Conservation (phyloP, 1,284 basidiomycete species). For the Ustilago curta region DNA sequence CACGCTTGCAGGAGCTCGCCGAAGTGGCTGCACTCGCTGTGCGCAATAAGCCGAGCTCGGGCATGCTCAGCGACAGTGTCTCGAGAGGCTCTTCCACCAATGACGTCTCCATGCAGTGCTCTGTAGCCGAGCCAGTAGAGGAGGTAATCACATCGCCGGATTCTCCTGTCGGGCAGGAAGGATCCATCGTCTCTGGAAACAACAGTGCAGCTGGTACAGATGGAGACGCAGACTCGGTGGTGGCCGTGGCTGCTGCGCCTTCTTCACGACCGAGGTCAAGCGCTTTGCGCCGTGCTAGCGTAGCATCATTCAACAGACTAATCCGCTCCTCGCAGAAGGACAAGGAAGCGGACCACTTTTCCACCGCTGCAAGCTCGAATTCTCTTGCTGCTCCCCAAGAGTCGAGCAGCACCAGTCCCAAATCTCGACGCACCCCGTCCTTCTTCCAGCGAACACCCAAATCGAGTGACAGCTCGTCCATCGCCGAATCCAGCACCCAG, state of each 20-base stretch:
- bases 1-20: slow-evolving; percentile 42
- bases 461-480: slow-evolving; percentile 32
- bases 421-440: slow-evolving; percentile 48
- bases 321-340: slow-evolving; percentile 35
- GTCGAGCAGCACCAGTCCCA: slow-evolving; percentile 43
- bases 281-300: slow-evolving; percentile 36
- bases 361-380: slow-evolving; percentile 20
- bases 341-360: slow-evolving; percentile 22
- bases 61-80: slow-evolving; percentile 22
- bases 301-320: slow-evolving; percentile 32
- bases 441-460: slow-evolving; percentile 51
- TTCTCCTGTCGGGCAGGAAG: background rate
- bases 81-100: slow-evolving; percentile 32
- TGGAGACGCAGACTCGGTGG: slow-evolving; percentile 3
- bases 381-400: slow-evolving; percentile 19
- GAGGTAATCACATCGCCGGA: slow-evolving; percentile 27
- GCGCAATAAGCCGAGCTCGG: slow-evolving; percentile 28
- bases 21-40: slow-evolving; percentile 43
- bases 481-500: slow-evolving; percentile 20
- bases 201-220: slow-evolving; percentile 1
- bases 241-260: background rate
- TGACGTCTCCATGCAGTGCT: slow-evolving; percentile 28
- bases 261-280: slow-evolving; percentile 24
- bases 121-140: slow-evolving; percentile 28
- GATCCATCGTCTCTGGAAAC: background rate